These are phyloP conservation scores for Aspergillus biplanus DNA, from an alignment of 495 filamentous ascomycete genomes.

Conservation along the genomic window DNA sequence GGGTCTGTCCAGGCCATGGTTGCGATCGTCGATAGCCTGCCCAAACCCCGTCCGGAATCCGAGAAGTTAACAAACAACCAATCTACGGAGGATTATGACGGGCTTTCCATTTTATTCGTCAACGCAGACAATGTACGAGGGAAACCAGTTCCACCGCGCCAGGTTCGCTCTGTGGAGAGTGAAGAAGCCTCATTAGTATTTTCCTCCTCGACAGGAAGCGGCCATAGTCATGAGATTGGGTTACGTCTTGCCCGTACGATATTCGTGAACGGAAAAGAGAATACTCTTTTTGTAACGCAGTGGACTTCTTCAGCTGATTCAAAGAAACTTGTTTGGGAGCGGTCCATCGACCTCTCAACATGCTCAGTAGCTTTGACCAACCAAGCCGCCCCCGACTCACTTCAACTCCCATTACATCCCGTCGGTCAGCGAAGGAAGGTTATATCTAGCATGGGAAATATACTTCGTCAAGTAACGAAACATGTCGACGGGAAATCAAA, in stretches of 20 bases:
- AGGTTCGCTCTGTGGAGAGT: conserved; percentile 33
- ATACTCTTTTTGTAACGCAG: conserved; percentile 60
- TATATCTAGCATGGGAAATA: conserved; percentile 76
- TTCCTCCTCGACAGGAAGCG: conserved; percentile 24
- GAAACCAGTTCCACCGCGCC: conserved; percentile 36
- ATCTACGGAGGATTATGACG: conserved; percentile 32
- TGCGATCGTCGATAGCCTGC: conserved; percentile 45
- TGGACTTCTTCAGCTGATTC: conserved; percentile 48
- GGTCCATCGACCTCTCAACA: conserved; percentile 36
- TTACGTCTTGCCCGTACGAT: conserved; percentile 77
- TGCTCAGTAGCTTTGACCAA: conserved; percentile 31
- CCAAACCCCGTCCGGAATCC: conserved; percentile 21
- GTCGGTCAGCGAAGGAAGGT: conserved; percentile 68
- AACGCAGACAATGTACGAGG: conserved; percentile 33
- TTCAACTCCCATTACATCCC: conserved; percentile 60
- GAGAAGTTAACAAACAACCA: neutral
- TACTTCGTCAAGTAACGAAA: conserved; percentile 66
- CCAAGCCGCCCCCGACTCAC: conserved; percentile 25
- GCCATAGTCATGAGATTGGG: conserved; percentile 37
- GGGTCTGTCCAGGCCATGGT: conserved; percentile 33
- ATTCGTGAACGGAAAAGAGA: conserved; percentile 69
- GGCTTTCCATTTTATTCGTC: conserved; percentile 40
- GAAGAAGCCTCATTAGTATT: conserved; percentile 42
- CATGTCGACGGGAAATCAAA: conserved; percentile 47
- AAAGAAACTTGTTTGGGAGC: conserved; percentile 30